phyloP scores from a whole-genome alignment of 2,329 filamentous ascomycete species.

The Dendryphion nanum region DNA sequence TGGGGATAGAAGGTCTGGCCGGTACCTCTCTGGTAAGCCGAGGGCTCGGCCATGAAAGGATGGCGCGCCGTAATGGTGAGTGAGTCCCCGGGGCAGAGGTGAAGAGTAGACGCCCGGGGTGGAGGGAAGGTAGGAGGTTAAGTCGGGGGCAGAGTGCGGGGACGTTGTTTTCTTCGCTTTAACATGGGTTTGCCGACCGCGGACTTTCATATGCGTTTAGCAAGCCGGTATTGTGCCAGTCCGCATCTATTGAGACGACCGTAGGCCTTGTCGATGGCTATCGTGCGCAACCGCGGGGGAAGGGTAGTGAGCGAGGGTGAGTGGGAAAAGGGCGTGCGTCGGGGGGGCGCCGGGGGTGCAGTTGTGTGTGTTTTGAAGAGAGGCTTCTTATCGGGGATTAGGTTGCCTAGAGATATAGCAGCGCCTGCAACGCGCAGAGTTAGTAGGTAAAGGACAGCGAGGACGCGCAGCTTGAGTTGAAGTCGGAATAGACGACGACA shows the following conservation, averaged over 20 bases:
- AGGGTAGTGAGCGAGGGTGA: too few relatives aligned
- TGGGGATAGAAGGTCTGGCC: constrained; percentile 60
- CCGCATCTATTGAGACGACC: not conserved
- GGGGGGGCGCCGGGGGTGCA: constrained; percentile 4
- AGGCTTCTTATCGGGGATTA: not conserved
- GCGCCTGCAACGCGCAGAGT: constrained; percentile 14
- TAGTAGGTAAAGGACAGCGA: constrained; percentile 17
- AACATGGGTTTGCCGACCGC: constrained; percentile 45
- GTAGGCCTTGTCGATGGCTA: not conserved
- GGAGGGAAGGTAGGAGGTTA: constrained; percentile 28
- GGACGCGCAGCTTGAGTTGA: constrained; percentile 15
- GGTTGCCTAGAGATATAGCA: constrained; percentile 18
- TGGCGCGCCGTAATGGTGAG: constrained; percentile 20
- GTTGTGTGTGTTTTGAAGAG: constrained; percentile 1
- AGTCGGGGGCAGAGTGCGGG: constrained; percentile 44
- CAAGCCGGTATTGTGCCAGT: not conserved
- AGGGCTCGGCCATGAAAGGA: constrained; percentile 66
- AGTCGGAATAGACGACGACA: constrained; percentile 16
- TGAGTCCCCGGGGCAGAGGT: constrained; percentile 29
- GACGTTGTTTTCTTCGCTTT: constrained; percentile 48
- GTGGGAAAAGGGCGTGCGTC: constrained; percentile 14
- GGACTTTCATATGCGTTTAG: constrained; percentile 29
- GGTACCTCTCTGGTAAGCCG: constrained; percentile 62
- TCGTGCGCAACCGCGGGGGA: constrained; percentile 6
- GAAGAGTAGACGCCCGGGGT: constrained; percentile 22